Conservation (phyloP, 2,329 filamentous ascomycete genomes). For the Apiospora kogelbergensis region DNA sequence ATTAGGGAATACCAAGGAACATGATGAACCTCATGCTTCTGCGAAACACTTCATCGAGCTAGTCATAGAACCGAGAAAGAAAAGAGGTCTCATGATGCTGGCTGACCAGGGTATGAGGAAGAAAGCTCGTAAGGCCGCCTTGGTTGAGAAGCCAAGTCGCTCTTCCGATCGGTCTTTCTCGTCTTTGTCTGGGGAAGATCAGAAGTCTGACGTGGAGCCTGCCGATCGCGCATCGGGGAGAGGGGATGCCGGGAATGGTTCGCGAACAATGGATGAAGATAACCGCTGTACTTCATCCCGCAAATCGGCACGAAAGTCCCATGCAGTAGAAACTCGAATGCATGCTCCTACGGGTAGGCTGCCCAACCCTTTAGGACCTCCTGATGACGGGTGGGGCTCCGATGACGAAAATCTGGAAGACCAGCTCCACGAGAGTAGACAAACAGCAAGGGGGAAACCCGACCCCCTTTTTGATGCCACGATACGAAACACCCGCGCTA, state of each 20-base stretch:
- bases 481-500: background rate
- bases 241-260: background rate
- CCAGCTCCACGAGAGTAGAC: background rate
- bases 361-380: background rate
- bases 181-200: background rate
- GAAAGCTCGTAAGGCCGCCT: slow-evolving; percentile 6
- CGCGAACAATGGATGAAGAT: background rate
- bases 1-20: background rate
- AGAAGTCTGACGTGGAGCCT: background rate
- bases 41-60: slow-evolving; percentile 42
- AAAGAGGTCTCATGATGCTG: slow-evolving; percentile 48
- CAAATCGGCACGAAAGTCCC: background rate
- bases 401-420: background rate
- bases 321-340: background rate
- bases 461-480: background rate
- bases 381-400: background rate
- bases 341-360: background rate
- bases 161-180: background rate
- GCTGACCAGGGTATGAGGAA: slow-evolving; percentile 31
- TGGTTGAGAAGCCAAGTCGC: background rate
- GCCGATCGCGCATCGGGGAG: background rate
- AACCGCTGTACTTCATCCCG: background rate
- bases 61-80: slow-evolving; percentile 46
- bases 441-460: background rate
- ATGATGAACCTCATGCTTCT: background rate